Percentiles rank a stretch among this genome's conserved stretches.
phyloP scores from a whole-genome alignment of 306 rosid species.

The Cucumis hystrix region DNA sequence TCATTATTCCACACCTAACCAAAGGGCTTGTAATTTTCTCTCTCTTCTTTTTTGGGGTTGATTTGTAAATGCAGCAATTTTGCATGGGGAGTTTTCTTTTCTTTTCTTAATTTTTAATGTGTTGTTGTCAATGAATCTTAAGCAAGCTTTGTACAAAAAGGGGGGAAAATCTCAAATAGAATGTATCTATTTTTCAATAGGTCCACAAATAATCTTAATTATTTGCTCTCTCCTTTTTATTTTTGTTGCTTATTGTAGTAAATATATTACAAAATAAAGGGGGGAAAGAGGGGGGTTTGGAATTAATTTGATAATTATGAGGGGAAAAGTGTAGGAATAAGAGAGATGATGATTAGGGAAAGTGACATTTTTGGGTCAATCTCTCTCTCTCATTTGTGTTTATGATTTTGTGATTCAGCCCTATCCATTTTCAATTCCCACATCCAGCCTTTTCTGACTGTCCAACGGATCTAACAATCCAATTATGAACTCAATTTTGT shows the following conservation, averaged over 20 bases:
- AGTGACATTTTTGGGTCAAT: neutral
- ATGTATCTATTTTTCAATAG: neutral
- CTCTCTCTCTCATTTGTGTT: neutral
- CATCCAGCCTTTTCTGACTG: neutral
- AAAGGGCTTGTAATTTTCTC: neutral
- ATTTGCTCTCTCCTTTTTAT: neutral
- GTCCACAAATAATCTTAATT: neutral
- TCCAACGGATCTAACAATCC: neutral
- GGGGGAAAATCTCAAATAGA: neutral
- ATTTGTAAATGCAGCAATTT: conserved; percentile 30
- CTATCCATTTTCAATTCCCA: neutral
- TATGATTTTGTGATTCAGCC: neutral
- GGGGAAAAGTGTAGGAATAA: neutral
- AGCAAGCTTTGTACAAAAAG: neutral
- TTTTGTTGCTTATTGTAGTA: no score
- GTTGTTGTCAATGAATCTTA: neutral
- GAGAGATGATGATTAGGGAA: conserved; percentile 5
- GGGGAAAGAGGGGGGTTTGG: no score
- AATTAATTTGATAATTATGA: neutral
- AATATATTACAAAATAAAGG: no score
- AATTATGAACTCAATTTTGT: neutral
- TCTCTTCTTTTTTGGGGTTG: conserved; percentile 23
- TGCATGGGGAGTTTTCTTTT: conserved; percentile 9
- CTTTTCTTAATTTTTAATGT: neutral
- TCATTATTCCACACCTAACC: neutral